These are phyloP conservation scores for Brassica juncea DNA, from an alignment of 345 rosid species.

Conservation along the genomic window DNA sequence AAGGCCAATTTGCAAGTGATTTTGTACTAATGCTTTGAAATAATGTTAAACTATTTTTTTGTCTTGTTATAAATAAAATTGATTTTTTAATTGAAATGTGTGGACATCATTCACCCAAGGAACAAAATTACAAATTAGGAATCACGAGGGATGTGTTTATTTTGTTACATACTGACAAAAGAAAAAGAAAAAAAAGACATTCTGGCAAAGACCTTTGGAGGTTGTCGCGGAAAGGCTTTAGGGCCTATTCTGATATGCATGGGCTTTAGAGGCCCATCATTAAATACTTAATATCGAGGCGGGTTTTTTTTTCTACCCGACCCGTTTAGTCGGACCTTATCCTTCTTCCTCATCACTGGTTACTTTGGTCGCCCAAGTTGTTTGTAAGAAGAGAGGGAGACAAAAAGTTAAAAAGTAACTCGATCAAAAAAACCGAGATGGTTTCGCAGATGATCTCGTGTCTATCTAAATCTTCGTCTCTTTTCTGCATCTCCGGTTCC, in stretches of 20 bases:
- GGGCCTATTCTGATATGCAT: background rate
- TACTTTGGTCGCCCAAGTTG: conserved; percentile 6
- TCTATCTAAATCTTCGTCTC: conserved; percentile 48
- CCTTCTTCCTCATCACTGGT: conserved; percentile 26
- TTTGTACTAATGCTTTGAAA: conserved; percentile 19
- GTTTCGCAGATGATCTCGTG: conserved; percentile 43
- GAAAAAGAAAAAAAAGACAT: background rate
- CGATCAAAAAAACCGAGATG: conserved; percentile 32
- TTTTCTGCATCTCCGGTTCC: conserved; percentile 31
- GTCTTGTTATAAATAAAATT: conserved; percentile 17
- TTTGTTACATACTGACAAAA: conserved; percentile 1
- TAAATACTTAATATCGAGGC: background rate
- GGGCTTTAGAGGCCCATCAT: background rate
- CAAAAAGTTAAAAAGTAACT: background rate
- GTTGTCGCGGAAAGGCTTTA: background rate
- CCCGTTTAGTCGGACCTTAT: conserved; percentile 34
- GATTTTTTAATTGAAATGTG: background rate
- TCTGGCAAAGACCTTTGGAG: conserved; percentile 6
- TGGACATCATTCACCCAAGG: conserved; percentile 24
- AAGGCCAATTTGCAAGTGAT: conserved; percentile 26
- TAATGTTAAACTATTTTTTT: conserved; percentile 13
- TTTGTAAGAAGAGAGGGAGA: background rate
- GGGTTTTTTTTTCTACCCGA: conserved; percentile 12
- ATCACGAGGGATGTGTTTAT: conserved; percentile 36
- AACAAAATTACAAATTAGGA: conserved; percentile 34